These are phyloP conservation scores for Leishmania gerbilli DNA, from an alignment of 208 protist species.

Conservation along the genomic window DNA sequence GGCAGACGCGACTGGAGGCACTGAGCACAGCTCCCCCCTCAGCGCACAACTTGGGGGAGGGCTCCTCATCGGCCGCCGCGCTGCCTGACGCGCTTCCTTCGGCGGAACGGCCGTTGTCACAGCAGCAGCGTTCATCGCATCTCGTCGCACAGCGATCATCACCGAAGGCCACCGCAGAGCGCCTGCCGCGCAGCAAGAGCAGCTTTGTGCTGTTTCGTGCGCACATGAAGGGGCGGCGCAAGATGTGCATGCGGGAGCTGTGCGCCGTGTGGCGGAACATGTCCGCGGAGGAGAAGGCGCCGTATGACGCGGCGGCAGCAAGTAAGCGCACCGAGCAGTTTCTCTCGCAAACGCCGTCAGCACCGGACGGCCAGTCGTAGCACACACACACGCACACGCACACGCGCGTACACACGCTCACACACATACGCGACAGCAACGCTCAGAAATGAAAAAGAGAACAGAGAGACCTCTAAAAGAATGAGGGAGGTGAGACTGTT, in stretches of 20 bases:
- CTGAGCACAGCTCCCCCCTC: not conserved
- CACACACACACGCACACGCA: not conserved
- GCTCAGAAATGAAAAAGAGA: not conserved
- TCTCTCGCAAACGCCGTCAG: not conserved
- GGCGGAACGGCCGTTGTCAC: not conserved
- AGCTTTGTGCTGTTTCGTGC: slow-evolving; percentile 47
- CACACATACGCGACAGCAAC: not conserved
- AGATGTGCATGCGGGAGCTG: slow-evolving; percentile 19
- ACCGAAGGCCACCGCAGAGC: not conserved
- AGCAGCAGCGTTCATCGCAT: not conserved
- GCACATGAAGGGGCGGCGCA: slow-evolving; percentile 12
- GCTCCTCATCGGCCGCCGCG: not conserved
- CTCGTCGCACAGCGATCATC: not conserved
- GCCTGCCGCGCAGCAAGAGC: not conserved
- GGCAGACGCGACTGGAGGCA: not conserved
- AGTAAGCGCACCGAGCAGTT: slow-evolving; percentile 28
- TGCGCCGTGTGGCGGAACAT: slow-evolving; percentile 46
- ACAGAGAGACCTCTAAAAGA: not conserved
- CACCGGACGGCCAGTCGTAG: not conserved
- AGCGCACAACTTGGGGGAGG: not conserved
- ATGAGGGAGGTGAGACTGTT: not conserved
- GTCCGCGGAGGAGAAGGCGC: slow-evolving; percentile 47
- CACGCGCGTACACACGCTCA: not conserved
- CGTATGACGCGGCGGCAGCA: slow-evolving; percentile 64
- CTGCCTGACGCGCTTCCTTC: not conserved